These are phyloP conservation scores for Aspergillus udagawae DNA, from an alignment of 2,329 filamentous ascomycete genomes.

Conservation along the genomic window DNA sequence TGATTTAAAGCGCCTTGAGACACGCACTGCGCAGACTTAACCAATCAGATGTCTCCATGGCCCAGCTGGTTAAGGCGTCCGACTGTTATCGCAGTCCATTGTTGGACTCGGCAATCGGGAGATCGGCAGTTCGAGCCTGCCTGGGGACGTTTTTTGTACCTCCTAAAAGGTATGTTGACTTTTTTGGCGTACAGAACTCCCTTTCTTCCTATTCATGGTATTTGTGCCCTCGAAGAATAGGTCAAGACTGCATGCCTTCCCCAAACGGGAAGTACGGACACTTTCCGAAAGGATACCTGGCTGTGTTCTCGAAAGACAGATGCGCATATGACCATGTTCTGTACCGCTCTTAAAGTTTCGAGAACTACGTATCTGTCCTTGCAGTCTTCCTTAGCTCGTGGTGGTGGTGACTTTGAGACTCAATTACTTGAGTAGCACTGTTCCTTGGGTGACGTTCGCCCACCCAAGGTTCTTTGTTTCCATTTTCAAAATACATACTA, in stretches of 20 bases:
- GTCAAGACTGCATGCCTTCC: no score
- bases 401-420: no score
- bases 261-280: background rate
- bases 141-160: background rate
- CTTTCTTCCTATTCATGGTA: background rate
- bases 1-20: background rate
- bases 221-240: background rate
- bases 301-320: no score
- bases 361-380: no score
- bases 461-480: background rate
- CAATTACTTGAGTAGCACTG: no score
- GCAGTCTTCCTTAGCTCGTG: no score
- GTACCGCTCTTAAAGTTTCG: background rate
- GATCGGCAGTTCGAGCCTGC: background rate
- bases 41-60: background rate
- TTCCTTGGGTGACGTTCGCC: background rate
- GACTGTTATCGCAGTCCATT: background rate
- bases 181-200: no score
- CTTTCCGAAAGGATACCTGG: no score
- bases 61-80: background rate
- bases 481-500: background rate
- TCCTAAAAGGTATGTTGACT: background rate
- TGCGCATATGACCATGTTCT: background rate
- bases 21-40: background rate
- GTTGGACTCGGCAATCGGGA: background rate